These are phyloP conservation scores for Strobilomyces dryophilus DNA, from an alignment of 768 basidiomycete species.

Conservation along the genomic window DNA sequence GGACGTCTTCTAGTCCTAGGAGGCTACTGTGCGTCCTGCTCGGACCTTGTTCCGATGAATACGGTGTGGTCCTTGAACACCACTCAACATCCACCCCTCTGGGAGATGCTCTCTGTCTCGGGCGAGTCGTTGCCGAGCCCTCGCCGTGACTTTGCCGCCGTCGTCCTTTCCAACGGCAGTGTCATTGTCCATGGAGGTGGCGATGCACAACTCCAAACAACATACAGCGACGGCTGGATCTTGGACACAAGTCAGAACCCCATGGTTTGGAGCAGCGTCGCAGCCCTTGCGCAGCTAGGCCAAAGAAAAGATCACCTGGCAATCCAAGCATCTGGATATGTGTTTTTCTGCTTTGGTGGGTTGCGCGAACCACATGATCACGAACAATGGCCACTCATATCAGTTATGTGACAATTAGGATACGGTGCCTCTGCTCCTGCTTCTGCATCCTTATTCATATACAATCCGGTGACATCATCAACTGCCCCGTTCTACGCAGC, in stretches of 20 bases:
- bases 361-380: conserved; percentile 4
- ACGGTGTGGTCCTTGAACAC: conserved; percentile 65
- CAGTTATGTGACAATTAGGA: conserved; percentile 16
- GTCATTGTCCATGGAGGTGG: conserved; percentile 79
- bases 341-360: conserved; percentile 79
- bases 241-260: conserved; percentile 53
- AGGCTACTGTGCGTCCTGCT: conserved; percentile 53
- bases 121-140: conserved; percentile 45
- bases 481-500: conserved; percentile 43
- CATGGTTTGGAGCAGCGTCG: conserved; percentile 55
- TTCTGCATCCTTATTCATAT: conserved; percentile 53
- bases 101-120: conserved; percentile 45
- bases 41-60: conserved; percentile 49
- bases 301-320: conserved; percentile 73
- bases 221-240: conserved; percentile 68
- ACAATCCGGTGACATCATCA: conserved; percentile 34
- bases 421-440: conserved; percentile 37
- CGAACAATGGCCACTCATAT: conserved; percentile 14
- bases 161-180: conserved; percentile 45
- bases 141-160: conserved; percentile 62
- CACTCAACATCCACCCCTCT: conserved; percentile 39
- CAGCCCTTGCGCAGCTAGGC: conserved; percentile 54
- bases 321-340: conserved; percentile 50
- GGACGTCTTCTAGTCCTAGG: conserved; percentile 73
- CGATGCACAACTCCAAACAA: conserved; percentile 49